Evolutionary conservation across 1,139 yeast genomes (phyloP), one percentile per base, ranked within the genome.

Genomic region (Hemisphaericaspora xylanilytica): DNA sequence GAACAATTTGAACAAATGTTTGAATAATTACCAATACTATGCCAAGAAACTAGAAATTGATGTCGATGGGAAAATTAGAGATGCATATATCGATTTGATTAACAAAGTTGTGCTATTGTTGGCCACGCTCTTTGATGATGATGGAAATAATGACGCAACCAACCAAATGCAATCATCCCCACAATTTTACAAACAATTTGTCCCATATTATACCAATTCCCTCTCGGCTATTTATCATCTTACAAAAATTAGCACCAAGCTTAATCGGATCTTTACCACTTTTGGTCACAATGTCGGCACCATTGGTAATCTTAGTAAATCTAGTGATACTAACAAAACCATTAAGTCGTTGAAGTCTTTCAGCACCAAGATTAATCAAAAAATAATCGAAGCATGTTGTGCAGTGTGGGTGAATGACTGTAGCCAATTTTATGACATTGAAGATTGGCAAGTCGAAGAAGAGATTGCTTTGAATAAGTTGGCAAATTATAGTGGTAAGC

Each of bases 341-440:
- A 54, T 71, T 37, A 69, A 70, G 43, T 51, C 50, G 33, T 57
- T 71, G 39, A 52, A 74, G 40, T 58, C 49, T 22, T 55, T 67
- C 3, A 61, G 72, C 3, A 29, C 50, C 9, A 51, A 60, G 17
- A 61, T 68, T 11, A 68, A 66, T 42, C 75, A 69, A 45, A 63
- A 63, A 38, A 59, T 70, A 3, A 49, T 70, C 39, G 76, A 71
- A 48, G 75, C 74, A 0, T 49, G 65, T 2, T 70, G 76, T 49
- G 59, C 76, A 4, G 70, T 67, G 1, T 71, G 76, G 76, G 69
- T 70, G 2, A 71, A 71, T 47, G 77, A 71, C 47, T 70, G 75
- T 47, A 56, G 72, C 2, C 77, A 71, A 46, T 66, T 71, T 34
- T 70, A 65, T 49, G 75, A 69, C 39, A 53, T 71, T 25, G 76